Base-by-base conservation (phyloP, 208 protist species). In the Wallacemonas rigidus region DNA sequence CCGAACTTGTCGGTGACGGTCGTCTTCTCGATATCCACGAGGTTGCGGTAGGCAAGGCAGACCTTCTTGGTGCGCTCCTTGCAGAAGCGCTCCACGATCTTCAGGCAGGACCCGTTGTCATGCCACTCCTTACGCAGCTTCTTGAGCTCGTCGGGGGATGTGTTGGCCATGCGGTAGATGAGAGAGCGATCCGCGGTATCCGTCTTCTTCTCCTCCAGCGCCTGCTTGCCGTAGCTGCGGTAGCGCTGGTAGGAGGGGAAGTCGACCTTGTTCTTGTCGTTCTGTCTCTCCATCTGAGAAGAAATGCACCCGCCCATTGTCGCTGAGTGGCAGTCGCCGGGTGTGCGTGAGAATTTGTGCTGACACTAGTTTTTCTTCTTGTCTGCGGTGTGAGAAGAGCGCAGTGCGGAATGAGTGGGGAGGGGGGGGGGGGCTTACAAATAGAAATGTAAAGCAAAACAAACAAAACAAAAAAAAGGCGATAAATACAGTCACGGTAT, bases 141-240 rank as follows among this genome's bases (percentile, higher is more conserved):
- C 63, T 83, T 60, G 55, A 89, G 77, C 50, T 89, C 79, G 9
- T 82, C 80, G 15, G 86, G 69, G 43, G 72, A 76, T 1, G 74
- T 86, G 14, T 85, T 88, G 12, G 74, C 62, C 83, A 91, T 91
- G 71, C 84, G 82, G 62, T 92, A 95, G 45, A 91, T 88, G 14
- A 76, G 39, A 1, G 89, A 92, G 55, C 72, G 80, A 62, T 86
- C 74, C 3, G 17, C 60, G 35, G 14, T 58, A 45, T 84, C 85
- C 4, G 76, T 91, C 26, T 75, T 82, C 17, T 71, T 67, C 54
- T 89, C 73, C 11, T 80, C 53, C 14, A 75, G 35, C 26, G 72
- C 50, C 65, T 91, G 83, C 1, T 75, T 67, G 47, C 79, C 80
- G 50, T 90, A 87, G 60, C 40, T 2, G 50, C 17, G 67, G 65